These are phyloP conservation scores for Globisporangium spiculum DNA, from an alignment of 352 stramenopile species.

Conservation along the genomic window DNA sequence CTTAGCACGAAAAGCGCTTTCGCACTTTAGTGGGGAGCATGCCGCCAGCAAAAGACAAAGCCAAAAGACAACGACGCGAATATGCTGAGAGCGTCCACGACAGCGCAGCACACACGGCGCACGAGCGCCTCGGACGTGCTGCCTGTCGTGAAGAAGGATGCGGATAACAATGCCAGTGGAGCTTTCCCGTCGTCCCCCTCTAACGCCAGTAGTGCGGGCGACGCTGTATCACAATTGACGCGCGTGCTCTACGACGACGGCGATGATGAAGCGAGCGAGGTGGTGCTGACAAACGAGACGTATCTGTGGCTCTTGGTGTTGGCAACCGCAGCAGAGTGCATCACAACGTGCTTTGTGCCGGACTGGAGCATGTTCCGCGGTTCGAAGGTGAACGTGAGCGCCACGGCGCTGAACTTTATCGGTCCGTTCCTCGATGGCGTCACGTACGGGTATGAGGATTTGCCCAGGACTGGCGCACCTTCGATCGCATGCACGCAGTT, in stretches of 20 bases:
- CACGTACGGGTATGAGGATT: constrained; percentile 55
- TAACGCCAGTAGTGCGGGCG: background rate
- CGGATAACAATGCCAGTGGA: background rate
- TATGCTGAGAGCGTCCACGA: constrained; percentile 13
- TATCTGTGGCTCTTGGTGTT: constrained; percentile 75
- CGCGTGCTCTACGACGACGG: constrained; percentile 11
- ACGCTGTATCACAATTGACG: background rate
- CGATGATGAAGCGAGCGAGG: constrained; percentile 25
- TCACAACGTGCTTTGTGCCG: constrained; percentile 78
- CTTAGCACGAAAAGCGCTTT: background rate
- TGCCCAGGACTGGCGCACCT: constrained; percentile 23
- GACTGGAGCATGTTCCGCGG: constrained; percentile 32
- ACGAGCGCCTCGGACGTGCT: constrained; percentile 11
- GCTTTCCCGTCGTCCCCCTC: background rate
- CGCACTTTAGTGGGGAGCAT: background rate
- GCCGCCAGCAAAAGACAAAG: background rate
- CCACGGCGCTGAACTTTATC: constrained; percentile 69
- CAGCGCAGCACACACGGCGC: constrained; percentile 5
- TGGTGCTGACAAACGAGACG: constrained; percentile 38
- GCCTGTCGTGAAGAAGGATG: constrained; percentile 9
- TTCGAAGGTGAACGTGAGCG: constrained; percentile 56
- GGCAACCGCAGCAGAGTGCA: constrained; percentile 64
- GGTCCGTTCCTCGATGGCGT: constrained; percentile 76
- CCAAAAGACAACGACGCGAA: background rate
- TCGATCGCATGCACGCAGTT: constrained; percentile 62